A percentile compares a stretch with the other conserved stretches of the same genome.
Conservation (phyloP, 176 grass and related monocot species). For the Hsuehochloa calcarea region DNA sequence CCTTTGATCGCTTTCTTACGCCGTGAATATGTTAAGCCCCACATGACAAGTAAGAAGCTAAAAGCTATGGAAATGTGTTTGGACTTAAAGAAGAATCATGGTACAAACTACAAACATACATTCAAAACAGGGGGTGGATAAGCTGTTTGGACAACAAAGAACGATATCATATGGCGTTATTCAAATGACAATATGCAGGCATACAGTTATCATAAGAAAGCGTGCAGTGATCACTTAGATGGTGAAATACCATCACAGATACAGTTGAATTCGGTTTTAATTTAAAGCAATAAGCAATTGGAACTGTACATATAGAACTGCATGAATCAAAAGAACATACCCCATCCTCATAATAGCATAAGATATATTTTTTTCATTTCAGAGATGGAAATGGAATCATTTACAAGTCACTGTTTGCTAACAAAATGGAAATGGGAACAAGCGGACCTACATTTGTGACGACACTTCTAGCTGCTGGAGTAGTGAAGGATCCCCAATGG, state of each 20-base stretch:
- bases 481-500: slow-evolving; percentile 18
- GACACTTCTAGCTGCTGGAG: neutral
- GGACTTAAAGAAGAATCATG: neutral
- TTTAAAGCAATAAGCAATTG: neutral
- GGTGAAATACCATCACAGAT: neutral
- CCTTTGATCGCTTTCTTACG: no score
- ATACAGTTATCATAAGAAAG: neutral
- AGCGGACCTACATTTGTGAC: slow-evolving; percentile 24
- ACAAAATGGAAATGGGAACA: slow-evolving; percentile 39
- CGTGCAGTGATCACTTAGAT: neutral
- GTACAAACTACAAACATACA: neutral
- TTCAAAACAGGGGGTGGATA: neutral
- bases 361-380: slow-evolving; percentile 20
- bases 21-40: no score
- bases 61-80: neutral
- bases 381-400: slow-evolving; percentile 20
- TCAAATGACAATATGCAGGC: neutral
- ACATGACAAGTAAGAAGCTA: neutral
- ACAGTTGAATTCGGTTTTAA: neutral
- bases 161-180: neutral
- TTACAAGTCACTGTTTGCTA: slow-evolving; percentile 38
- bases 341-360: neutral
- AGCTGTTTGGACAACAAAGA: neutral
- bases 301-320: neutral
- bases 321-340: neutral